Evolutionary conservation across 1,139 yeast species (phyloP).

Genomic region (Diutina ranongensis): DNA sequence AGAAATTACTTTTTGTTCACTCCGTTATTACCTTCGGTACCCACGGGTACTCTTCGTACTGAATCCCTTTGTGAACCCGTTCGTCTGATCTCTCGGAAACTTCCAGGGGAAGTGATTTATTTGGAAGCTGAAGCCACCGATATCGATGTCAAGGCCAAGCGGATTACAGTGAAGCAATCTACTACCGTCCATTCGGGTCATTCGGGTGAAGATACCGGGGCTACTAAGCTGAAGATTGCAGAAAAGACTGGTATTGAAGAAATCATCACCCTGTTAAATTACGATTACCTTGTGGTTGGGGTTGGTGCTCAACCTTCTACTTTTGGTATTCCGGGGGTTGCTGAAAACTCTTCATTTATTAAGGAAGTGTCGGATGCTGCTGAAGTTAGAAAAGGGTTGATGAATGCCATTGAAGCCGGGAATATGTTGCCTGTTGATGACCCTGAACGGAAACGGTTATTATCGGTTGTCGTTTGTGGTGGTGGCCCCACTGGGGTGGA

Average conservation of each 20-base stretch:
- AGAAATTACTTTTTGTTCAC: constrained; percentile 92
- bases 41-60: constrained; percentile 85
- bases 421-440: constrained; percentile 63
- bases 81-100: constrained; percentile 47
- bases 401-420: constrained; percentile 79
- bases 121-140: constrained; percentile 87
- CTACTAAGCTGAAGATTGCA: constrained; percentile 38
- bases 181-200: constrained; percentile 43
- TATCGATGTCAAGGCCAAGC: constrained; percentile 59
- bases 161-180: constrained; percentile 46
- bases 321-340: constrained; percentile 88
- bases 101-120: constrained; percentile 70
- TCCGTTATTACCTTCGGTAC: constrained; percentile 85
- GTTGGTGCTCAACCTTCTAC: constrained; percentile 92
- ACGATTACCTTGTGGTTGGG: constrained; percentile 77
- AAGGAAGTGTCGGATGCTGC: constrained; percentile 81
- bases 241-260: constrained; percentile 17
- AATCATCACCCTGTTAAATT: constrained; percentile 39
- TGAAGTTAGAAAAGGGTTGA: constrained; percentile 60
- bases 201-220: constrained; percentile 40
- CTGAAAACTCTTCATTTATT: constrained; percentile 73
- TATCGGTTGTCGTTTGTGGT: constrained; percentile 82
- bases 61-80: constrained; percentile 87
- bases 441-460: constrained; percentile 68
- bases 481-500: constrained; percentile 98